A percentile compares a stretch with the other conserved stretches of the same genome.
Evolutionary conservation across 352 stramenopile genomes (phyloP).

Genomic region (Pythium aphanidermatum): DNA sequence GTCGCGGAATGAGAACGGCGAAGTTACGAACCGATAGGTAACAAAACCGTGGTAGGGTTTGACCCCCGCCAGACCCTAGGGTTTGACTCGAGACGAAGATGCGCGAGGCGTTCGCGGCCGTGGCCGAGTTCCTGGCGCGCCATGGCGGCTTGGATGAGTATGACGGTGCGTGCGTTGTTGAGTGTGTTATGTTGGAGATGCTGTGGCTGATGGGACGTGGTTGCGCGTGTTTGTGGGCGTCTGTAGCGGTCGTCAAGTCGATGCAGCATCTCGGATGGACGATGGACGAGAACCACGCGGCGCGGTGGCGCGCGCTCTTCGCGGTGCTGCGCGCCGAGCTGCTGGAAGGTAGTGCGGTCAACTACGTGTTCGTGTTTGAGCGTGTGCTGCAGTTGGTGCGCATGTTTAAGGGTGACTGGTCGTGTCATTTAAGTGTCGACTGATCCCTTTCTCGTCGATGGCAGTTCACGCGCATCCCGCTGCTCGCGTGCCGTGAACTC

Average conservation of each 20-base stretch:
- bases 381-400: slow-evolving; percentile 52
- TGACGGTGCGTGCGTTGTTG: slow-evolving; percentile 13
- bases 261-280: slow-evolving; percentile 38
- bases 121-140: slow-evolving; percentile 27
- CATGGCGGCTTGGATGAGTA: slow-evolving; percentile 24
- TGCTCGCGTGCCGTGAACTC: slow-evolving; percentile 23
- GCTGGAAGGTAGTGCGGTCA: slow-evolving; percentile 16
- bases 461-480: slow-evolving; percentile 30
- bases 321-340: slow-evolving; percentile 45
- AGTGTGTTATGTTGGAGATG: not conserved
- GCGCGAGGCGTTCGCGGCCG: slow-evolving; percentile 16
- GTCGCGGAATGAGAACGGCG: no score
- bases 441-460: not conserved
- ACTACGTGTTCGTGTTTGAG: slow-evolving; percentile 65
- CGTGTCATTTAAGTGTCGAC: not conserved
- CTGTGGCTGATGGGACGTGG: not conserved
- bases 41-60: no score
- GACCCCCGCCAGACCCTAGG: no score
- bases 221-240: not conserved
- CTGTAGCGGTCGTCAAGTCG: slow-evolving; percentile 21
- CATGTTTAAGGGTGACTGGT: no score
- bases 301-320: slow-evolving; percentile 47
- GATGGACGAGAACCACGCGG: slow-evolving; percentile 36
- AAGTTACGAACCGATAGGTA: no score
- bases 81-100: slow-evolving; percentile 17